A percentile compares a stretch with the other conserved stretches of the same genome.
These are phyloP conservation scores for Vigna unguiculata DNA, from an alignment of 306 rosid species.

Conservation along the genomic window DNA sequence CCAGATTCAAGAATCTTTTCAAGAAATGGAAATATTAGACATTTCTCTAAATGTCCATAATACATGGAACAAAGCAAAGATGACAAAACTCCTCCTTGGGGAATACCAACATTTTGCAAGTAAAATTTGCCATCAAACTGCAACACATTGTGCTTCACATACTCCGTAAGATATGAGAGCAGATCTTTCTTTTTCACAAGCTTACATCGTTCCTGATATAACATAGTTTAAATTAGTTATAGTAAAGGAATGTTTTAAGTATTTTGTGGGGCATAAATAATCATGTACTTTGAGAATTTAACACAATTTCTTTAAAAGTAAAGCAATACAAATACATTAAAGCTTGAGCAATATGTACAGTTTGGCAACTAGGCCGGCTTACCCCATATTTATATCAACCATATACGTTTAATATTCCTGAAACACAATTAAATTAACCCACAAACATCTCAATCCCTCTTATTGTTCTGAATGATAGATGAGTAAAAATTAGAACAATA, in stretches of 20 bases:
- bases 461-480: no score
- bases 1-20: constrained; percentile 53
- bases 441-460: not conserved
- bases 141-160: constrained; percentile 79
- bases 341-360: constrained; percentile 15
- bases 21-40: constrained; percentile 77
- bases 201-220: constrained; percentile 57
- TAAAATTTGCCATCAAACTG: constrained; percentile 73
- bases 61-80: constrained; percentile 85
- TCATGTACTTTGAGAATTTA: constrained; percentile 7
- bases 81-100: constrained; percentile 93
- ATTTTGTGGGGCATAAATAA: not conserved
- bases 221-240: constrained; percentile 33
- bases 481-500: no score
- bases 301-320: constrained; percentile 27
- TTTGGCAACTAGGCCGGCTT: constrained; percentile 20
- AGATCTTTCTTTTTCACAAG: constrained; percentile 55
- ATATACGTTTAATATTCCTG: constrained; percentile 9
- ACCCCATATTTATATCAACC: not conserved
- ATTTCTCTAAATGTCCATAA: constrained; percentile 77
- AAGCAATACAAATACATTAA: not conserved
- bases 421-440: not conserved
- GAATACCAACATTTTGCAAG: constrained; percentile 82
- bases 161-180: constrained; percentile 57
- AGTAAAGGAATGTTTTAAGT: constrained; percentile 2